Evolutionary conservation across 176 grass and related monocot genomes (phyloP), one percentile per base, ranked within the genome.

Genomic region (Cenchrus fungigraminus): DNA sequence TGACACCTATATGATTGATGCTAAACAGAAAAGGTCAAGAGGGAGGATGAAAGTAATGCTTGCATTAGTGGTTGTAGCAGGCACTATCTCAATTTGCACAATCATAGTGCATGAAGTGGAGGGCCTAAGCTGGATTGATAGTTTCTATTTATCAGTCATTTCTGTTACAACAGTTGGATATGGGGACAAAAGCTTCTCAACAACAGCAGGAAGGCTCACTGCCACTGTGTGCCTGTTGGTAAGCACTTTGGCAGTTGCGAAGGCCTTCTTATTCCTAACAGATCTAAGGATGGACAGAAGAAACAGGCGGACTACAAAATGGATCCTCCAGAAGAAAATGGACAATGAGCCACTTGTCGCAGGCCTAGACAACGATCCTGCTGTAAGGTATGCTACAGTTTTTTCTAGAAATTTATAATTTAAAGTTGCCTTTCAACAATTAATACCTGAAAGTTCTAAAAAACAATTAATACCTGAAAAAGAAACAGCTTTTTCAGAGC

Each of bases 151-250:
- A 28, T 91, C 95, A 47, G 92, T 94, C 46, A 94, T 91, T 78
- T 97, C 95, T n/a, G 90, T 97, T 45, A 97, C 92, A 78, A 92
- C 92, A 65, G 92, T 97, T 82, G 95, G 92, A 54, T 94, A 92
- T 81, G 88, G 90, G 34, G 90, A 97, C 74, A 86, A 87, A 64
- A 40, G 86, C 22, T 94, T 97, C 88, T 87, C 78, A 73, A 97
- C 92, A 59, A 57, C 87, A 91, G 79, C 59, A 16, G 95, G 95
- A 61, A 88, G 95, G 66, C 53, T 94, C 10, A 91, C 93, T 69
- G 95, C 92, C 25, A 86, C 92, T 0, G 42, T 92, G 31, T 97
- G 95, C 76, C 37, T 92, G 74, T 65, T 97, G 12, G 78, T 94
- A 62, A 92, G 90, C 83, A 97, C 90, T 72, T 55, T 91, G 12